These are phyloP conservation scores for Margaritispora aquatica DNA, from an alignment of 495 filamentous ascomycete genomes.

Conservation along the genomic window DNA sequence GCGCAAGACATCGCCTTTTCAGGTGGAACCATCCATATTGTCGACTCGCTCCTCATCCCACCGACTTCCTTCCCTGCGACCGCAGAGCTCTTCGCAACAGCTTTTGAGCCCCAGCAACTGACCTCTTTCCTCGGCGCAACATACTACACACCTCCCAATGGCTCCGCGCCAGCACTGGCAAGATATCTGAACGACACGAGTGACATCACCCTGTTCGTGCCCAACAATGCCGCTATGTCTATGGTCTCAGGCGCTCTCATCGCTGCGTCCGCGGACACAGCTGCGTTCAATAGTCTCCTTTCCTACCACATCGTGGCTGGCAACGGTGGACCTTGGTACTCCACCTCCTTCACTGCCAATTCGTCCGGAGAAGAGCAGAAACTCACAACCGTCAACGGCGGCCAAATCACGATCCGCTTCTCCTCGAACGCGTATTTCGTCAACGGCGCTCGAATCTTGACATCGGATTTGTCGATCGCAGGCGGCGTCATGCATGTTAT, in stretches of 20 bases:
- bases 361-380: slow-evolving; percentile 14
- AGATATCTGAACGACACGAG: slow-evolving; percentile 19
- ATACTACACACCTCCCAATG: slow-evolving; percentile 5
- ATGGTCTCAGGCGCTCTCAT: slow-evolving; percentile 41
- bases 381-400: slow-evolving; percentile 37
- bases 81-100: slow-evolving; percentile 19
- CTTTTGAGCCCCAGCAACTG: slow-evolving; percentile 34
- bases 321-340: slow-evolving; percentile 30
- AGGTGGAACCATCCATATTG: slow-evolving; percentile 57
- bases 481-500: slow-evolving; percentile 65
- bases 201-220: slow-evolving; percentile 60
- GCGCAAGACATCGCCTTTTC: slow-evolving; percentile 46
- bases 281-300: slow-evolving; percentile 39
- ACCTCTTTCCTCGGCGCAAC: slow-evolving; percentile 52
- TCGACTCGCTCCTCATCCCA: slow-evolving; percentile 49
- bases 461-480: slow-evolving; percentile 49
- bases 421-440: slow-evolving; percentile 34
- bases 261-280: slow-evolving; percentile 34
- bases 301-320: slow-evolving; percentile 49
- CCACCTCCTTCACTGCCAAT: slow-evolving; percentile 32
- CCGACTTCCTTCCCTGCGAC: slow-evolving; percentile 46
- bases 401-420: slow-evolving; percentile 42
- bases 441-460: slow-evolving; percentile 45
- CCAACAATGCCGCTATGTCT: slow-evolving; percentile 53
- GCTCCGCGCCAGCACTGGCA: slow-evolving; percentile 34